Conservation (phyloP, 2,329 filamentous ascomycete species). For the Fusarium sp. region DNA sequence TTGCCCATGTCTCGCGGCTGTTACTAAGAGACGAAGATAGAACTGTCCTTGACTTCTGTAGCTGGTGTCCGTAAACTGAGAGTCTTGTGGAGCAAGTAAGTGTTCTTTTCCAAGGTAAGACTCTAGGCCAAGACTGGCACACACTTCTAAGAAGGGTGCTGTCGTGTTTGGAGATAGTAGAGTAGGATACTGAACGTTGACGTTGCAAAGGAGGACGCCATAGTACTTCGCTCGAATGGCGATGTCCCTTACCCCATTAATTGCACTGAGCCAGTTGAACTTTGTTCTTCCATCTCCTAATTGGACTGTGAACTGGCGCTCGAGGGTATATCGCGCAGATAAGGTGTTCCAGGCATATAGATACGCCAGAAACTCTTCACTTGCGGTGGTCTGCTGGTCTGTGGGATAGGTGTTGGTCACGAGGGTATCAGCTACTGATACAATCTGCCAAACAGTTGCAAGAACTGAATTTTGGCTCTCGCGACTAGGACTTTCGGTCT, state of each 20-base stretch:
- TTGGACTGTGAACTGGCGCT: not conserved
- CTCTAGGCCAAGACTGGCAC: not conserved
- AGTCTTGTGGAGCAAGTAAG: not conserved
- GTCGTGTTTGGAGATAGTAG: not conserved
- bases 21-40: not conserved
- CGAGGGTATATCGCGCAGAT: not conserved
- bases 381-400: not conserved
- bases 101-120: not conserved
- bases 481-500: too few relatives aligned
- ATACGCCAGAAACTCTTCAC: not conserved
- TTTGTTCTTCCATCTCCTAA: not conserved
- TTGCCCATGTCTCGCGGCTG: not conserved
- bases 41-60: not conserved
- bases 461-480: not conserved
- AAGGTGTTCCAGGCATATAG: not conserved
- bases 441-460: not conserved
- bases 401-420: too few relatives aligned
- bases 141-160: not conserved
- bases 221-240: not conserved
- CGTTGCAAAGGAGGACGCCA: not conserved
- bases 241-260: not conserved
- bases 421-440: not conserved
- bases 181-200: not conserved
- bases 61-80: not conserved
- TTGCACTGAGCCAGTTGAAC: not conserved